Evolutionary conservation across 805 yeast genomes (phyloP).

Genomic region (Candida coquimbonensis): DNA sequence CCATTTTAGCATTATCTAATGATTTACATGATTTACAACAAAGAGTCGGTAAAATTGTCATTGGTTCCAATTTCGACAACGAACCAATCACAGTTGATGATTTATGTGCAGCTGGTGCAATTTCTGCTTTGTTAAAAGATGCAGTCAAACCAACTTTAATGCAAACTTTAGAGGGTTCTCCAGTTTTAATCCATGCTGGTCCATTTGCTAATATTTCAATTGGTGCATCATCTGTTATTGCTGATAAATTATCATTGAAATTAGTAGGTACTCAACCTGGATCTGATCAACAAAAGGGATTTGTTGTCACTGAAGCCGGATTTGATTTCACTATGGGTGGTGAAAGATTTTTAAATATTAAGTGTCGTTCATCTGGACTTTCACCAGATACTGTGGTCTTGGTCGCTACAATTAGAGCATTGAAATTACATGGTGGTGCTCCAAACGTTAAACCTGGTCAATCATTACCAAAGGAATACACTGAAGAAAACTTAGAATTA

Average conservation of each 20-base stretch:
- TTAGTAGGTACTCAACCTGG: constrained; percentile 55
- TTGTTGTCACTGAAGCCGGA: constrained; percentile 83
- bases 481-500: constrained; percentile 62
- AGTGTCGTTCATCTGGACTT: constrained; percentile 75
- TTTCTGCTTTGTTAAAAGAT: constrained; percentile 74
- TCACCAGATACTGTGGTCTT: constrained; percentile 72
- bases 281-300: constrained; percentile 51
- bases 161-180: constrained; percentile 87
- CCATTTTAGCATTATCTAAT: constrained; percentile 73
- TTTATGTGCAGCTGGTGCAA: constrained; percentile 80
- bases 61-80: constrained; percentile 61
- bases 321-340: constrained; percentile 92
- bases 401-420: constrained; percentile 80
- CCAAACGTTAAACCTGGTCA: constrained; percentile 85
- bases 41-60: constrained; percentile 69
- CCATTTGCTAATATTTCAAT: constrained; percentile 85
- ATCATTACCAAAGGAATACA: constrained; percentile 65
- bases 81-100: constrained; percentile 79
- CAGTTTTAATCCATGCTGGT: constrained; percentile 83
- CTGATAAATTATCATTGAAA: constrained; percentile 77
- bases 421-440: constrained; percentile 85
- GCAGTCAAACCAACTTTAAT: constrained; percentile 79
- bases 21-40: constrained; percentile 66
- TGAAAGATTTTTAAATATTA: constrained; percentile 77
- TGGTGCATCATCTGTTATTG: constrained; percentile 79